Base-by-base conservation (phyloP, 1,284 basidiomycete species). In the Anthracocystis walkeri region DNA sequence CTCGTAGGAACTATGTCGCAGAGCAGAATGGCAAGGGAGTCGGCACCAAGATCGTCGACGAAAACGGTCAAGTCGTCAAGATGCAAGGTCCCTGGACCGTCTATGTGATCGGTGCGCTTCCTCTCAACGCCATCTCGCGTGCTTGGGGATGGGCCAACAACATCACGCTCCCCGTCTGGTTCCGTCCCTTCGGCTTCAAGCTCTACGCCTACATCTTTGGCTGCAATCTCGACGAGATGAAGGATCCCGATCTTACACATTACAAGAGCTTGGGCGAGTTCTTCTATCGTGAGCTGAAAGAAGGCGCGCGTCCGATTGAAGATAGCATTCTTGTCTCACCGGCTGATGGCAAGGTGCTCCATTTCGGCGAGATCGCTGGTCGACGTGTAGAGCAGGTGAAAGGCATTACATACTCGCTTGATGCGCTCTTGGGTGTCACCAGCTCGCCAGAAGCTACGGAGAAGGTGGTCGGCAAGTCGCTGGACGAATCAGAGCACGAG, bases 121-220 rank as follows among this genome's bases (percentile, higher is more conserved):
- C 96, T 0, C 89, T 99, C 18, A 91, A 95, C 48, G 93, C 94
- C 77, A 90, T 98, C 82, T 98, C 95, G 27, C 91, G 95, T 7
- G 87, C 97, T 8, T 99, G 96, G 95, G 97, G 97, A 8, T 95
- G 95, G 86, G 84, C 97, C 64, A 99, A 98, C 87, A 92, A 95
- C 54, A 70, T 83, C 56, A 84, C 84, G 71, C 90, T 99, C 2
- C 97, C 96, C 25, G 89, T 96, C 61, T 99, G 95, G 96, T 90
- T 95, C 86, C 89, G 96, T 27, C 95, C 94, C 0, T 90, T 90
- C 81, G 93, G 95, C 38, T 92, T 95, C 88, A 89, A 89, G 71
- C 82, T 97, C 42, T 98, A 98, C 85, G 90, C 93, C 23, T 90
- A 88, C 79, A 89, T 91, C 33, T 99, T 99, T 83, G 94, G 94